Evolutionary conservation across 257 asterid genomes (phyloP).

Genomic region (Nicotiana undulata): DNA sequence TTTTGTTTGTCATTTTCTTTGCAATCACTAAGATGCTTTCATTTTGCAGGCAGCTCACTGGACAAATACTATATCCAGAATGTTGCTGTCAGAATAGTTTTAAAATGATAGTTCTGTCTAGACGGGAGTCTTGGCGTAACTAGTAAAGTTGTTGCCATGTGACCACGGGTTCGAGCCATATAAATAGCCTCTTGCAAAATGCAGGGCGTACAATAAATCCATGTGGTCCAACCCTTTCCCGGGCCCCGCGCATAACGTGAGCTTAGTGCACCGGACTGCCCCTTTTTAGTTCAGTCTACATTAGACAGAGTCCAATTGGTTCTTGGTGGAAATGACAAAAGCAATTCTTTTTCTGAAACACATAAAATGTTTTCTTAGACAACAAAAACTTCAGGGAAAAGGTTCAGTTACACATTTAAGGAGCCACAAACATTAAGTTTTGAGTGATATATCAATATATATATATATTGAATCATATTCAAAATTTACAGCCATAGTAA

Average conservation of each 20-base stretch:
- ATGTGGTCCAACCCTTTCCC: too few species aligned
- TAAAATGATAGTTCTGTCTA: background rate
- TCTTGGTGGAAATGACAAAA: background rate
- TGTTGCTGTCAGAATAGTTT: background rate
- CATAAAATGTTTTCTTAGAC: background rate
- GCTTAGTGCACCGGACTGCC: too few species aligned
- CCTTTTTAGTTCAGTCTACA: background rate
- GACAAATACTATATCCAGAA: conserved; percentile 3
- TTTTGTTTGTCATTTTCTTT: conserved; percentile 4
- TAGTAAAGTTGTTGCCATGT: too few species aligned
- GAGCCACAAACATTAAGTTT: background rate
- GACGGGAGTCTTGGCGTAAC: too few species aligned
- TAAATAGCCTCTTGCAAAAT: too few species aligned
- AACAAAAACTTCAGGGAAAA: background rate
- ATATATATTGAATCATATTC: background rate
- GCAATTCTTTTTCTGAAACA: background rate
- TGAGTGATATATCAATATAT: background rate
- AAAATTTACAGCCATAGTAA: background rate
- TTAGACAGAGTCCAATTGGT: background rate
- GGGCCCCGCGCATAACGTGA: too few species aligned
- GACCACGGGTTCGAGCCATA: too few species aligned
- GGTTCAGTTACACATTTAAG: background rate
- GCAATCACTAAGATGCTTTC: conserved; percentile 3
- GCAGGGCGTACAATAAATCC: too few species aligned
- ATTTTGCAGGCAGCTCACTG: background rate